A percentile compares a stretch with the other conserved stretches of the same genome.
phyloP scores from a whole-genome alignment of 1,139 yeast species.

The Nakaseomyces bracarensis region DNA sequence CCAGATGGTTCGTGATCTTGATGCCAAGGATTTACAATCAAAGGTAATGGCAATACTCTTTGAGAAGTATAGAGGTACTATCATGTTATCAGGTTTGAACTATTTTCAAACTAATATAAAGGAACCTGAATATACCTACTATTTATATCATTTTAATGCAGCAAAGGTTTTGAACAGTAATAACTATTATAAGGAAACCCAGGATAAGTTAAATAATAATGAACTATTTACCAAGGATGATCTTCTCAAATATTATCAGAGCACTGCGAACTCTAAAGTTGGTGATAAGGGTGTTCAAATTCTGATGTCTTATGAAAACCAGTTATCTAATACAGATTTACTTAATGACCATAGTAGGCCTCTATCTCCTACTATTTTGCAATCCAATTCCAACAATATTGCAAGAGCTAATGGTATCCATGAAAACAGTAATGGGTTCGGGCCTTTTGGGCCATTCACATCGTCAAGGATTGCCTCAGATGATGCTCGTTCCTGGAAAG shows the following conservation, averaged over 20 bases:
- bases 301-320: constrained; percentile 17
- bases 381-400: constrained; percentile 4
- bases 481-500: constrained; percentile 23
- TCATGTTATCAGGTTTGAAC: constrained; percentile 28
- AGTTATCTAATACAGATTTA: constrained; percentile 22
- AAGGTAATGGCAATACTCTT: constrained; percentile 23
- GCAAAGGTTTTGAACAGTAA: constrained; percentile 23
- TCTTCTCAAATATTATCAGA: constrained; percentile 28
- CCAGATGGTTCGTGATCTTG: constrained; percentile 15
- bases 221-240: constrained; percentile 25
- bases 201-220: constrained; percentile 15
- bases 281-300: constrained; percentile 27
- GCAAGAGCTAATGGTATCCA: background rate
- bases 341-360: constrained; percentile 12
- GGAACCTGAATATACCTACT: constrained; percentile 21
- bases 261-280: constrained; percentile 24
- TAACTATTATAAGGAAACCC: constrained; percentile 24
- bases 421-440: constrained; percentile 2
- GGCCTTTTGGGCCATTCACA: background rate
- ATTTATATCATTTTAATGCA: constrained; percentile 27
- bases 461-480: constrained; percentile 14
- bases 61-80: constrained; percentile 22
- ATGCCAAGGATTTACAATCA: constrained; percentile 14
- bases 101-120: constrained; percentile 21
- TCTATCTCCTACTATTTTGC: background rate